Evolutionary conservation across 1,284 basidiomycete genomes (phyloP).

Genomic region (Trichosporon sp.): DNA sequence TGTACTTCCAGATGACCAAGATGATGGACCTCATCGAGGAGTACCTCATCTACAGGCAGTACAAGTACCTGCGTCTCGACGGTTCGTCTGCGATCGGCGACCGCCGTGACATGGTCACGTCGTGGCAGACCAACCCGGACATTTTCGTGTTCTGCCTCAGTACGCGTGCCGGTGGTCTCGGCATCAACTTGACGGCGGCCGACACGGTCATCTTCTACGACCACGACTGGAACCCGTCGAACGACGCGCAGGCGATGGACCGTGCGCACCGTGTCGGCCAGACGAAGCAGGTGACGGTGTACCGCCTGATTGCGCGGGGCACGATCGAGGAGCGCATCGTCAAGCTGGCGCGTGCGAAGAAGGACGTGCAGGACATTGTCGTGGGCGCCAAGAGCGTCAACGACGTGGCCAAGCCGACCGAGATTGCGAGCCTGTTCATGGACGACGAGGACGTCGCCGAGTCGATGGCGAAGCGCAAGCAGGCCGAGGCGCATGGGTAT

Average conservation of each 20-base stretch:
- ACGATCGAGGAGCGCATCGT: conserved; percentile 99
- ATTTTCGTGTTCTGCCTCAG: conserved; percentile 95
- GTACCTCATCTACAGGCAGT: conserved; percentile 94
- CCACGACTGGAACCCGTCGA: conserved; percentile 99
- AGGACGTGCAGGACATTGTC: conserved; percentile 98
- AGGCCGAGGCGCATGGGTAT: conserved; percentile 48
- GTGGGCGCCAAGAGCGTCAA: conserved; percentile 94
- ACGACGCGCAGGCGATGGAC: conserved; percentile 99
- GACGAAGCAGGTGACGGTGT: conserved; percentile 98
- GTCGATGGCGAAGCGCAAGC: conserved; percentile 48
- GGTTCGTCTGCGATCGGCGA: conserved; percentile 94
- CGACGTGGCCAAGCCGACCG: conserved; percentile 88
- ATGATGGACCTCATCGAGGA: conserved; percentile 99
- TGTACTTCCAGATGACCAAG: conserved; percentile 99
- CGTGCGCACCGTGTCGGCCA: conserved; percentile 98
- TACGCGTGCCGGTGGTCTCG: conserved; percentile 93
- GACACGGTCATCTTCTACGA: conserved; percentile 99
- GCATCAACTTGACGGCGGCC: conserved; percentile 97
- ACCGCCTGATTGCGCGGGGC: conserved; percentile 83
- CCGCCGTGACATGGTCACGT: conserved; percentile 96
- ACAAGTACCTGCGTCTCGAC: conserved; percentile 94
- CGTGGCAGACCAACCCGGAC: conserved; percentile 96
- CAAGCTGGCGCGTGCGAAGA: conserved; percentile 87
- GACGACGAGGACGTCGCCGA: conserved; percentile 69
- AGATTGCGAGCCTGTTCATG: conserved; percentile 91